phyloP scores from a whole-genome alignment of 257 asterid genomes.

The Fraxinus anomala region DNA sequence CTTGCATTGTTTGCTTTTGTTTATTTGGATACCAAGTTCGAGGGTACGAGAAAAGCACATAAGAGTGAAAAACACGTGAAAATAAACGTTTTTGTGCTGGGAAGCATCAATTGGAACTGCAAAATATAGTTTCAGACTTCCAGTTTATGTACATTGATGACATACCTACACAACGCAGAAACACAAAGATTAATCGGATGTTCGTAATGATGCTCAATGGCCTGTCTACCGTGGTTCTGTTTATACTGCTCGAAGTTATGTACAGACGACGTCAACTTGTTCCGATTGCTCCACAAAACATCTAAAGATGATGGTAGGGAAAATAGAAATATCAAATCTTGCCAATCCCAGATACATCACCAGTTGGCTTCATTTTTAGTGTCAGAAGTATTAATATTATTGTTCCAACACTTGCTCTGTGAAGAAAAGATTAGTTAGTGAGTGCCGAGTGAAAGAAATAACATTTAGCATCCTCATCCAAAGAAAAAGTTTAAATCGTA shows the following conservation, averaged over 20 bases:
- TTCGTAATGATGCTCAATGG: slow-evolving; percentile 23
- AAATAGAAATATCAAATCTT: slow-evolving; percentile 36
- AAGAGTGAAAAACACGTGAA: slow-evolving; percentile 4
- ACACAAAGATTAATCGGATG: slow-evolving; percentile 13
- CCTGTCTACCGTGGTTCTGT: background rate
- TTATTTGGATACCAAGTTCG: no score
- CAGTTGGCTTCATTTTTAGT: slow-evolving; percentile 66
- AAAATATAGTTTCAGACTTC: slow-evolving; percentile 17
- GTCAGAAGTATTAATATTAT: slow-evolving; percentile 80
- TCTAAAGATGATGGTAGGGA: background rate
- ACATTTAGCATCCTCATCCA: background rate
- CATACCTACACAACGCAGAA: slow-evolving; percentile 5
- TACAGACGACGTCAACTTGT: background rate
- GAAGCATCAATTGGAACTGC: slow-evolving; percentile 7
- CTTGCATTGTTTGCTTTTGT: background rate
- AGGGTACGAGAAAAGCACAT: background rate
- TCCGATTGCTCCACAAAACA: background rate
- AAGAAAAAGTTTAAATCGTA: background rate
- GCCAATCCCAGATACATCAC: slow-evolving; percentile 53
- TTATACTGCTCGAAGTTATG: background rate
- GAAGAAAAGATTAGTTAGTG: slow-evolving; percentile 20
- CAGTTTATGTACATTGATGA: slow-evolving; percentile 13
- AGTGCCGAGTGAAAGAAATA: slow-evolving; percentile 13
- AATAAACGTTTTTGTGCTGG: slow-evolving; percentile 5
- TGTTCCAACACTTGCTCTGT: slow-evolving; percentile 89